Base-by-base conservation (phyloP, 164 flowering plant genomes). In the Liquidambar formosana region DNA sequence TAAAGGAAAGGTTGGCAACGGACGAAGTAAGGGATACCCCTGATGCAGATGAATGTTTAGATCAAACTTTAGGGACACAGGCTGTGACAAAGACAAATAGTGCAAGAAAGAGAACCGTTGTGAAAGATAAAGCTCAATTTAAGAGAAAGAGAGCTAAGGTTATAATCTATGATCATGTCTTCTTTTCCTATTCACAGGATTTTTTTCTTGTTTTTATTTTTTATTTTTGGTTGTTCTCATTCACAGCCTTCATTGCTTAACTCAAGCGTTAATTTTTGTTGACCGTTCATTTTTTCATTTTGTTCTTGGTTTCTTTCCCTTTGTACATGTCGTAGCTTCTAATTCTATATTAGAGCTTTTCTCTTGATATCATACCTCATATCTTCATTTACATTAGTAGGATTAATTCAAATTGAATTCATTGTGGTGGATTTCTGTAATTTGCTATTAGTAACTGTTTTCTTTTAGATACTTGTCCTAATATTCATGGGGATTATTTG, bases 61-160 rank as follows among this genome's bases (percentile, higher is more conserved):
- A 73, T 57, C 70, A 75, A 54, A 65, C 10, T 57, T 18, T 57
- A 28, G 67, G 16, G 46, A 6, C 56, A 23, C 68, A 72, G 68
- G 61, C 65, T 59, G 22, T 53, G 25, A 54, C 41, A 46, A 22
- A 52, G 43, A 23, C 47, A 52, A 65, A 65, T 13, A 60, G 61
- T 52, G 56, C 47, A 57, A 76, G 56, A 58, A 83, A 60, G 57
- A 61, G 56, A 59, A 15, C 65, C 16, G 77, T 70, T 27, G 67
- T 71, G 44, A 85, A 78, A 68, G 92, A 93, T 69, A 82, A 70
- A 75, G 68, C 64, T 66, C 88, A 80, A 61, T 89, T 93, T 70
- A 89, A 88, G 84, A 82, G 90, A 70, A 91, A 89, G 73, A 89
- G 58, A 78, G 90, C 94, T n/a, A 93, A 93, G 96, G 97, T 90